Evolutionary conservation across 179 eudicot species (phyloP).

Genomic region (Carnegiea gigantea): DNA sequence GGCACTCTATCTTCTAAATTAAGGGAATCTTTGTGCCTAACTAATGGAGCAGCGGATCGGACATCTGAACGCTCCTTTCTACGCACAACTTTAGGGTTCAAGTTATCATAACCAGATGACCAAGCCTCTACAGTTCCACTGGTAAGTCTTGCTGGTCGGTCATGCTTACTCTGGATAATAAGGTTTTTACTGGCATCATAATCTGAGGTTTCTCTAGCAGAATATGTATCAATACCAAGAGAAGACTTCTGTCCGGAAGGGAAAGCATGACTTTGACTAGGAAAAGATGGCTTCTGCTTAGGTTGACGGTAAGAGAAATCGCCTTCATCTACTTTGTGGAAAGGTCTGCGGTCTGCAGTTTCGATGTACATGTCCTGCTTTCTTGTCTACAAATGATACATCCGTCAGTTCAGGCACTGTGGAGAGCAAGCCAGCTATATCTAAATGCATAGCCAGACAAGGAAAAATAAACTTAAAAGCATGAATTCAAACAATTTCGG

Average conservation of each 20-base stretch:
- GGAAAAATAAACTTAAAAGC: too few species aligned
- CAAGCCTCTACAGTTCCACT: conserved; percentile 32
- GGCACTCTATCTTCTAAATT: conserved; percentile 38
- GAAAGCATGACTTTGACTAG: conserved; percentile 31
- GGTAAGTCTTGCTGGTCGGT: conserved; percentile 34
- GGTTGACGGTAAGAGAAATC: conserved; percentile 32
- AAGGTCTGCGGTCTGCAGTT: conserved; percentile 36
- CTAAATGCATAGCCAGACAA: background rate
- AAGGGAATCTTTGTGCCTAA: conserved; percentile 35
- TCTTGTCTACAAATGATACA: conserved; percentile 28
- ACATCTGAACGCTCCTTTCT: conserved; percentile 40
- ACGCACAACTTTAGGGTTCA: conserved; percentile 28
- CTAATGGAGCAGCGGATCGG: conserved; percentile 26
- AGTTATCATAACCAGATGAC: conserved; percentile 33
- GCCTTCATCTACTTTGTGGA: conserved; percentile 42
- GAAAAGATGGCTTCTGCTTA: conserved; percentile 31
- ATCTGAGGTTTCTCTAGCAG: conserved; percentile 38
- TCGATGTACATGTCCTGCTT: conserved; percentile 41
- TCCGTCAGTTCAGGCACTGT: conserved; percentile 3
- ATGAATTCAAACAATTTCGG: too few species aligned
- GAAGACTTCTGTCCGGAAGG: conserved; percentile 45
- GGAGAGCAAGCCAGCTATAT: background rate
- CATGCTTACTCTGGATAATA: conserved; percentile 35
- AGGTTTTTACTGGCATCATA: conserved; percentile 36
- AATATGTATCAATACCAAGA: conserved; percentile 34